A percentile compares a stretch with the other conserved stretches of the same genome.
Conservation (phyloP, 768 basidiomycete species). For the Butyriboletus loyo region DNA sequence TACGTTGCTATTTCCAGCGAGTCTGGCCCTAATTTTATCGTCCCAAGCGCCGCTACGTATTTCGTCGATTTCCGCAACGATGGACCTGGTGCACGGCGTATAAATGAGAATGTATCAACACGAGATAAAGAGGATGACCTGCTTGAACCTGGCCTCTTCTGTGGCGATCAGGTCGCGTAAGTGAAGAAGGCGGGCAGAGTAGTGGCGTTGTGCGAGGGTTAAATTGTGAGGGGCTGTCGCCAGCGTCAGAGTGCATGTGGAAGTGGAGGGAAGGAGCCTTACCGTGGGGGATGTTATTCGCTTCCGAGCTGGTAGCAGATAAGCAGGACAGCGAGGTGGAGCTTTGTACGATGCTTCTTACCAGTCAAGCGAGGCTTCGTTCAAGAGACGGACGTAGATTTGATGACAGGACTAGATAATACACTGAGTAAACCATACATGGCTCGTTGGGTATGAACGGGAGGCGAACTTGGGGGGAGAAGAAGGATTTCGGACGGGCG, state of each 20-base stretch:
- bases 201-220: slow-evolving; percentile 73
- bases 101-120: neutral
- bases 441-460: slow-evolving; percentile 4
- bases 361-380: slow-evolving; percentile 63
- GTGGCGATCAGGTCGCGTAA: slow-evolving; percentile 64
- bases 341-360: slow-evolving; percentile 32
- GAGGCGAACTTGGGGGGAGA: slow-evolving; percentile 59
- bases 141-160: slow-evolving; percentile 83
- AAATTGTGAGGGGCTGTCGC: slow-evolving; percentile 59
- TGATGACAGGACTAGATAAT: slow-evolving; percentile 58
- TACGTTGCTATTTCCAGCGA: slow-evolving; percentile 13
- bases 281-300: slow-evolving; percentile 55
- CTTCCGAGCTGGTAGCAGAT: slow-evolving; percentile 41
- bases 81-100: slow-evolving; percentile 38
- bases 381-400: slow-evolving; percentile 67
- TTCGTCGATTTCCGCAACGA: slow-evolving; percentile 73
- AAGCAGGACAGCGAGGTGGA: neutral
- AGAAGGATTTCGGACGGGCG: slow-evolving; percentile 58
- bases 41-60: slow-evolving; percentile 71
- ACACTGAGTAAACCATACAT: slow-evolving; percentile 18
- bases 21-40: slow-evolving; percentile 41
- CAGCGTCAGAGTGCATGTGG: slow-evolving; percentile 5
- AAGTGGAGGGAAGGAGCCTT: slow-evolving; percentile 13
- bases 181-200: slow-evolving; percentile 65
- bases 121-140: slow-evolving; percentile 13